phyloP scores from a whole-genome alignment of 495 filamentous ascomycete species.

The Entonaema liquescens region DNA sequence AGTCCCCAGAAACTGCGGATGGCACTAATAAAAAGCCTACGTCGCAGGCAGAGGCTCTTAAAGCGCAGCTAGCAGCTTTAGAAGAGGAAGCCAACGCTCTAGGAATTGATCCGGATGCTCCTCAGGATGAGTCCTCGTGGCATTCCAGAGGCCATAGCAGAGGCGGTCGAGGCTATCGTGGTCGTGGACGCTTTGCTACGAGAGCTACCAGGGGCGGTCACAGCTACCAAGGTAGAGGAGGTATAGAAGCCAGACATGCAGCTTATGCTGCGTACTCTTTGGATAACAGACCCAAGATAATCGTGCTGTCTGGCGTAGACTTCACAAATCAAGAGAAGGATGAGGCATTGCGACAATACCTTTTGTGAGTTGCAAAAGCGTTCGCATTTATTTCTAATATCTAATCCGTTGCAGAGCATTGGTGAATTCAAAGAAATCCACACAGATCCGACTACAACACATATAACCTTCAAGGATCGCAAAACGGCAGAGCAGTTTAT shows the following conservation, averaged over 20 bases:
- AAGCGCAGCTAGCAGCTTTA: conserved; percentile 80
- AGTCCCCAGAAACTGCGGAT: conserved; percentile 35
- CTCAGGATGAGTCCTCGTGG: conserved; percentile 54
- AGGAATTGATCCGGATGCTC: conserved; percentile 70
- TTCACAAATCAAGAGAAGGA: conserved; percentile 73
- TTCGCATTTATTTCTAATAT: not conserved
- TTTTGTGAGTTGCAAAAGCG: conserved; percentile 69
- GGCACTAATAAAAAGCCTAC: conserved; percentile 39
- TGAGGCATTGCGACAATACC: conserved; percentile 83
- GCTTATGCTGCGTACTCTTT: conserved; percentile 75
- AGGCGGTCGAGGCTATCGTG: conserved; percentile 51
- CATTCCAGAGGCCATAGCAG: conserved; percentile 43
- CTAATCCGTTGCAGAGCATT: conserved; percentile 67
- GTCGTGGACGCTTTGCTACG: conserved; percentile 56
- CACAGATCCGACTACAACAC: conserved; percentile 66
- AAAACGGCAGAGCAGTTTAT: conserved; percentile 89
- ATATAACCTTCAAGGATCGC: conserved; percentile 85
- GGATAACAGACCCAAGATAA: conserved; percentile 84
- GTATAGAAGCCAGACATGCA: conserved; percentile 52
- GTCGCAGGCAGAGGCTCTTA: conserved; percentile 64
- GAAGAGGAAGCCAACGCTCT: conserved; percentile 85
- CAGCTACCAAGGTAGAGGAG: conserved; percentile 67
- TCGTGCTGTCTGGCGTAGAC: conserved; percentile 76
- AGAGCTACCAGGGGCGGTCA: conserved; percentile 60
- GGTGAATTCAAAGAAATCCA: conserved; percentile 85